phyloP scores from a whole-genome alignment of 306 rosid genomes.

The Abrus precatorius region DNA sequence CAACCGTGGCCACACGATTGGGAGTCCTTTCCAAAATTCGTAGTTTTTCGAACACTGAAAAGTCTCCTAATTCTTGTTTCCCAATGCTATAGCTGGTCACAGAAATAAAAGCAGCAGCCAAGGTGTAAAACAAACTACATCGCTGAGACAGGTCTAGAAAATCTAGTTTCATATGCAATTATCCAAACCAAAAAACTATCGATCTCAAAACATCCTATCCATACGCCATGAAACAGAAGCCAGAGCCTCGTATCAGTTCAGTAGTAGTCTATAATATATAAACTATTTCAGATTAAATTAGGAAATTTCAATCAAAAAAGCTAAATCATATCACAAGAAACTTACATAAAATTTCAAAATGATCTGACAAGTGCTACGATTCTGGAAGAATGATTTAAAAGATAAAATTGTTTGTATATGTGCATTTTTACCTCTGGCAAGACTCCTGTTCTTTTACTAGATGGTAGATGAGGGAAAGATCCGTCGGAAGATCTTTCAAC shows the following conservation, averaged over 20 bases:
- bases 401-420: conserved; percentile 18
- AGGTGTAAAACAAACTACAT: not conserved
- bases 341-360: conserved; percentile 11
- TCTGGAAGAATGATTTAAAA: conserved; percentile 12
- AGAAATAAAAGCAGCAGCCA: conserved; percentile 20
- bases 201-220: not conserved
- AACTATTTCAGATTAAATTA: not conserved
- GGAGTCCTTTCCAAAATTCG: not conserved
- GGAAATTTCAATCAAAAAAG: not conserved
- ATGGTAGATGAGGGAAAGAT: conserved; percentile 76
- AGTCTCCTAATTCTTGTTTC: not conserved
- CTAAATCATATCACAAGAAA: not conserved
- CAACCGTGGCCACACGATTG: not conserved
- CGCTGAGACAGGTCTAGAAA: not conserved
- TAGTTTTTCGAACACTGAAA: conserved; percentile 8
- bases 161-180: not conserved
- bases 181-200: not conserved
- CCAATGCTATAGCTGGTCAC: not conserved
- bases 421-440: conserved; percentile 84
- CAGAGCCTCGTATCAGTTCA: not conserved
- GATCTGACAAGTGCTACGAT: not conserved
- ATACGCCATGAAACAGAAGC: not conserved
- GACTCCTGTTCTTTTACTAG: conserved; percentile 78
- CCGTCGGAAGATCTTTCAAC: conserved; percentile 82
- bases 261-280: too few species aligned